These are phyloP conservation scores for Cyclocybe aegerita DNA, from an alignment of 768 basidiomycete genomes.

Conservation along the genomic window DNA sequence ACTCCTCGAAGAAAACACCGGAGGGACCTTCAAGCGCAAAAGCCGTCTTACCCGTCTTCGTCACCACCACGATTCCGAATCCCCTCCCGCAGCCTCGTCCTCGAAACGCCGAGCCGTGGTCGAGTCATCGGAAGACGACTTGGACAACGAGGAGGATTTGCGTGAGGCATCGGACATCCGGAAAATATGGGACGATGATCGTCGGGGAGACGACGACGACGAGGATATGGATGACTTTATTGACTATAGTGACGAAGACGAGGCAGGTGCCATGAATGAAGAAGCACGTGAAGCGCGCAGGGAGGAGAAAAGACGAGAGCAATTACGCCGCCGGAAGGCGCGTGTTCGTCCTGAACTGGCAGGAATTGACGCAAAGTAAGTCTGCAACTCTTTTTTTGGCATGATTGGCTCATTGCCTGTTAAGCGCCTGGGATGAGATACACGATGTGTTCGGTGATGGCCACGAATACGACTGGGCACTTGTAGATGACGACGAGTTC, in stretches of 20 bases:
- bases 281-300: slow-evolving; percentile 75
- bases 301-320: slow-evolving; percentile 63
- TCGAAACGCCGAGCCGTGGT: slow-evolving; percentile 59
- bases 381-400: slow-evolving; percentile 14
- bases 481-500: slow-evolving; percentile 73
- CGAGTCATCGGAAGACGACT: slow-evolving; percentile 78
- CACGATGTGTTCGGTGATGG: slow-evolving; percentile 97
- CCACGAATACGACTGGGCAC: slow-evolving; percentile 93
- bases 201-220: slow-evolving; percentile 63
- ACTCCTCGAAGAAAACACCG: slow-evolving; percentile 86
- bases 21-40: slow-evolving; percentile 67
- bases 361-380: slow-evolving; percentile 84
- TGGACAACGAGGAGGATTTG: slow-evolving; percentile 53
- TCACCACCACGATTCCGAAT: slow-evolving; percentile 71
- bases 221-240: slow-evolving; percentile 81
- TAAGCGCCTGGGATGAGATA: slow-evolving; percentile 92
- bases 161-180: slow-evolving; percentile 63
- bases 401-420: slow-evolving; percentile 11
- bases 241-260: slow-evolving; percentile 80
- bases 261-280: slow-evolving; percentile 71
- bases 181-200: slow-evolving; percentile 85
- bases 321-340: slow-evolving; percentile 67
- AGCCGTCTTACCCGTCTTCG: slow-evolving; percentile 67
- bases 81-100: slow-evolving; percentile 61
- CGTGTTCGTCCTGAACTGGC: slow-evolving; percentile 67